Percentiles rank a stretch among this genome's conserved stretches.
These are phyloP conservation scores for Calonectria honghensis DNA, from an alignment of 2,329 filamentous ascomycete genomes.

Conservation along the genomic window DNA sequence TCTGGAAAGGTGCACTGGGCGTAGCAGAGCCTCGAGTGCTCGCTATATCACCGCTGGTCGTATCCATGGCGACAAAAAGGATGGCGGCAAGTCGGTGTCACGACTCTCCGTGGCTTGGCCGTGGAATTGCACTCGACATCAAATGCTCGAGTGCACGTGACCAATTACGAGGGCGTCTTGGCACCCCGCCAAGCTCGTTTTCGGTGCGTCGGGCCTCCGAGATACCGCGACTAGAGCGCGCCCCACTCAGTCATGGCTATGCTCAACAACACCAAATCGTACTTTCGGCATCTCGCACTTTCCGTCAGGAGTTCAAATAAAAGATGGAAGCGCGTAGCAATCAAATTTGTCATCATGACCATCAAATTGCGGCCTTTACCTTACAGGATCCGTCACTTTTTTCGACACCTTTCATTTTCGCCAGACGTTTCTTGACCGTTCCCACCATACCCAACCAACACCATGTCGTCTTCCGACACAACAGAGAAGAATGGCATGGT, in stretches of 20 bases:
- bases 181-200: not conserved
- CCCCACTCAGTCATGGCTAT: not conserved
- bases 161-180: not conserved
- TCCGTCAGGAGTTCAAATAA: not conserved
- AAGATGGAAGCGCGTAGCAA: not conserved
- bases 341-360: not conserved
- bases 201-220: not conserved
- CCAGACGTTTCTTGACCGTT: not conserved
- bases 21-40: not conserved
- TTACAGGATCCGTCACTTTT: not conserved
- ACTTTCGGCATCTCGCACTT: not conserved
- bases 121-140: not conserved
- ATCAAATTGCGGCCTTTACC: not conserved
- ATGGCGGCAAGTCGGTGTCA: not conserved
- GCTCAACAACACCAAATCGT: not conserved
- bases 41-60: not conserved
- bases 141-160: not conserved
- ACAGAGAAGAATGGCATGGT: not conserved
- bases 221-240: not conserved
- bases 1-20: not conserved
- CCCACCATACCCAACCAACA: not conserved
- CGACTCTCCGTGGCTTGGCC: not conserved
- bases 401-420: not conserved
- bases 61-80: not conserved
- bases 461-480: not conserved